Percentiles rank a stretch among this genome's conserved stretches.
phyloP scores from a whole-genome alignment of 2,329 filamentous ascomycete species.

The Sodiomyces alkalinus region DNA sequence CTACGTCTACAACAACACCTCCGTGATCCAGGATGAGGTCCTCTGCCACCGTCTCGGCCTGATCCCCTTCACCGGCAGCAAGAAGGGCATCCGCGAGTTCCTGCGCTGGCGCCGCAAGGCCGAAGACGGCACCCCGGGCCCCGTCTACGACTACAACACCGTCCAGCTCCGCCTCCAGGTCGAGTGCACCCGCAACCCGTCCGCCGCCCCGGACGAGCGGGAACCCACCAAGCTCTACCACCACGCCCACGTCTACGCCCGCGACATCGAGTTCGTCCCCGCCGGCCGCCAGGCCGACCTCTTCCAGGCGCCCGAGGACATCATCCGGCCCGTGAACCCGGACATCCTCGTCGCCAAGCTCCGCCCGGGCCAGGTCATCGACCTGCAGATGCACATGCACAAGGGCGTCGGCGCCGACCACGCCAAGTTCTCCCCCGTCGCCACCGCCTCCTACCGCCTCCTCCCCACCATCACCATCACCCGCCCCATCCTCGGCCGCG shows the following conservation, averaged over 20 bases:
- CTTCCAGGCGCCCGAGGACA: constrained; percentile 51
- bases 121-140: constrained; percentile 42
- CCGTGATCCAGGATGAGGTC: constrained; percentile 95
- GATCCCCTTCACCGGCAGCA: constrained; percentile 71
- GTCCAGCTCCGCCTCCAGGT: constrained; percentile 63
- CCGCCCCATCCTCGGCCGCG: constrained; percentile 67
- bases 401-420: constrained; percentile 91
- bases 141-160: constrained; percentile 71
- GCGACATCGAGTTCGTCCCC: constrained; percentile 61
- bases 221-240: constrained; percentile 77
- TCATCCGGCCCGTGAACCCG: constrained; percentile 68
- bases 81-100: constrained; percentile 59
- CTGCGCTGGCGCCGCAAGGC: constrained; percentile 72
- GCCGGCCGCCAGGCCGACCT: constrained; percentile 52
- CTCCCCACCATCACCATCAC: constrained; percentile 77
- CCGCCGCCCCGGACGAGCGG: constrained; percentile 55
- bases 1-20: constrained; percentile 92
- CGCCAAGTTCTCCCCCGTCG: constrained; percentile 92
- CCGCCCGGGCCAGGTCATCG: constrained; percentile 75
- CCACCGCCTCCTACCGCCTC: constrained; percentile 84
- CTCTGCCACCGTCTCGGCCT: constrained; percentile 80
- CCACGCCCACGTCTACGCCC: constrained; percentile 71
- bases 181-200: constrained; percentile 64
- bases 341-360: constrained; percentile 92
- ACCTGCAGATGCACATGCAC: constrained; percentile 81